A percentile compares a stretch with the other conserved stretches of the same genome.
Evolutionary conservation across 208 protist species (phyloP).

Genomic region (Novymonas esmeraldas): DNA sequence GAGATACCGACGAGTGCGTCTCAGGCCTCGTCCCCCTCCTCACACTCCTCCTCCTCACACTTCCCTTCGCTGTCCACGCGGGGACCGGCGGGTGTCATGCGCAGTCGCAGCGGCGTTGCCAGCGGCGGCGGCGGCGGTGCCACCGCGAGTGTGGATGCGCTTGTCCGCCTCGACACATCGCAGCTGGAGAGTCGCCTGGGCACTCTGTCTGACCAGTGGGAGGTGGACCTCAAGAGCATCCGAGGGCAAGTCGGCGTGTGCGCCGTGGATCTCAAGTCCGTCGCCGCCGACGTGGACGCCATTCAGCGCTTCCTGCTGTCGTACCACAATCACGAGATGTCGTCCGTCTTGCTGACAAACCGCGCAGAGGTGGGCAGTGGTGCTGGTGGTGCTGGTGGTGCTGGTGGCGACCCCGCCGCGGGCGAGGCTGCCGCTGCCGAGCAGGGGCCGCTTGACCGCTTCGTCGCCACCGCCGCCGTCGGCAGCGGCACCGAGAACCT

Average conservation of each 20-base stretch:
- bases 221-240: slow-evolving; percentile 22
- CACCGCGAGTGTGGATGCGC: too few species aligned
- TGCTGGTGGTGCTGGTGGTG: too few species aligned
- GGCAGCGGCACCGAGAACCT: slow-evolving; percentile 21
- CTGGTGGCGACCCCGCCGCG: too few species aligned
- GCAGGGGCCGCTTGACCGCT: slow-evolving; percentile 8
- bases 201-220: slow-evolving; percentile 32
- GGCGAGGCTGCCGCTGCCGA: not conserved
- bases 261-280: slow-evolving; percentile 9
- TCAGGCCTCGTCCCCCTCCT: too few species aligned
- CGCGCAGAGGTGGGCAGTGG: not conserved
- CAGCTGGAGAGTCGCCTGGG: slow-evolving; percentile 50
- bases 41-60: slow-evolving; percentile 3
- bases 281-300: slow-evolving; percentile 18
- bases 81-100: not conserved
- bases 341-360: slow-evolving; percentile 16
- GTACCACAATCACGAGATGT: slow-evolving; percentile 31
- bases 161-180: slow-evolving; percentile 29
- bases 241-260: slow-evolving; percentile 13
- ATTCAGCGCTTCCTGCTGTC: slow-evolving; percentile 35
- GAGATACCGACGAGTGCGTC: too few species aligned
- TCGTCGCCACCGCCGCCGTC: not conserved
- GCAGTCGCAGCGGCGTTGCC: not conserved
- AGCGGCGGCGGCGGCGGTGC: not conserved
- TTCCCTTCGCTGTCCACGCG: not conserved